Evolutionary conservation across 2,329 filamentous ascomycete species (phyloP).

Genomic region (Pseudonectria buxi): DNA sequence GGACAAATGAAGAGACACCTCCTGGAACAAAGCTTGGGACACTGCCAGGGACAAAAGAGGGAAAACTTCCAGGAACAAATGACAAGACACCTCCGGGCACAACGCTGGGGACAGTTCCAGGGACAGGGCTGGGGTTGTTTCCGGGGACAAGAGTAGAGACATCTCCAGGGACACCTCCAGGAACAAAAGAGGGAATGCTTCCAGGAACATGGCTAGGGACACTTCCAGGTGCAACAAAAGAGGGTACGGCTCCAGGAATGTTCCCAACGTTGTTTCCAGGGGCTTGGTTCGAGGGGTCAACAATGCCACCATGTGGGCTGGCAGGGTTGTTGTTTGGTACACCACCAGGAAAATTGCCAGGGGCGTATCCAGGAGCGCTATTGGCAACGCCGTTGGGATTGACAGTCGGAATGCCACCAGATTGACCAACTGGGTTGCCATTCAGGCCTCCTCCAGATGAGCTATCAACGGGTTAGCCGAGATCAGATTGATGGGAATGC

Average conservation of each 20-base stretch:
- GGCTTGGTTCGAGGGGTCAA: no score
- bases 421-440: not conserved
- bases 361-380: not conserved
- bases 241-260: no score
- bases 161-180: slow-evolving; percentile 8
- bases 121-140: slow-evolving; percentile 1
- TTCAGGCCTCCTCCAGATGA: slow-evolving; percentile 7
- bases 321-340: no score
- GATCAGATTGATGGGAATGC: not conserved
- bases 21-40: slow-evolving; percentile 9
- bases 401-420: not conserved
- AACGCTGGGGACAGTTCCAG: slow-evolving; percentile 10
- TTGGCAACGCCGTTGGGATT: not conserved
- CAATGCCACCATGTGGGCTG: no score
- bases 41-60: slow-evolving; percentile 5
- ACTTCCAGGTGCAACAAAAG: not conserved
- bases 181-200: slow-evolving; percentile 8
- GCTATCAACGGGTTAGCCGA: slow-evolving; percentile 9
- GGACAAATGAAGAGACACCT: not conserved
- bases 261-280: no score
- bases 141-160: slow-evolving; percentile 2
- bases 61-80: slow-evolving; percentile 1
- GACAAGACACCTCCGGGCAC: slow-evolving; percentile 10
- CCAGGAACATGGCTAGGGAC: slow-evolving; percentile 6
- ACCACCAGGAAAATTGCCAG: no score